Evolutionary conservation across 176 grass and related monocot genomes (phyloP), one percentile per base, ranked within the genome.

Genomic region (Oryza brachyantha): DNA sequence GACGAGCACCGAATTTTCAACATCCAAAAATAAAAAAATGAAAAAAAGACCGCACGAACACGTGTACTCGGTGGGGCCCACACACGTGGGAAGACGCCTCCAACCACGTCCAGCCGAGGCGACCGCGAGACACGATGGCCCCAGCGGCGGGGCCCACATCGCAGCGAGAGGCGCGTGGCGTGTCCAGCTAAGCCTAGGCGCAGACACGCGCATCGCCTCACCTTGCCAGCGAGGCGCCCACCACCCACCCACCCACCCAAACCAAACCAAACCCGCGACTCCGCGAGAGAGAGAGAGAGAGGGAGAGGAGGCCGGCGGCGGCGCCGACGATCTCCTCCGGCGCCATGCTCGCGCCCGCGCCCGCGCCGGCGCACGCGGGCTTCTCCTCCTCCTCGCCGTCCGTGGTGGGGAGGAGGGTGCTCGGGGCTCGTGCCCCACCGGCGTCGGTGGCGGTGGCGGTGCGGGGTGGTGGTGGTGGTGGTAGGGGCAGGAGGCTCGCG

Each of bases 121-220:
- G 8, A 4, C 7, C 8, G n/a, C n/a, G n/a, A n/a, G n/a, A n/a
- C n/a, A n/a, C n/a, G n/a, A n/a, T n/a, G n/a, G n/a, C n/a, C n/a
- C n/a, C n/a, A n/a, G n/a, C 8, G 0, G 0, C 2, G 10, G 39
- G 76, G 66, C 50, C 78, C 66, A 57, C 66, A 1, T 10, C 50
- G 1, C 35, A 80, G 77, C 2, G 19, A 46, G 7, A 62, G 3
- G n/a, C 38, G 21, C 39, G 45, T 73, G 68, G 68, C n/a, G n/a
- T n/a, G 36, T 80, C 78, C 78, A 70, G 78, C 78, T 60, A 70
- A 57, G 66, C n/a, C n/a, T n/a, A n/a, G n/a, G n/a, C n/a, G n/a
- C 65, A 57, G 8, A 1, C 21, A 10, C 52, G 21, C 52, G 52
- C 21, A 24, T 57, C 52, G 52, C 52, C 52, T 24, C n/a, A 57